Base-by-base conservation (phyloP, 2,329 filamentous ascomycete species). In the Claviceps citrina region DNA sequence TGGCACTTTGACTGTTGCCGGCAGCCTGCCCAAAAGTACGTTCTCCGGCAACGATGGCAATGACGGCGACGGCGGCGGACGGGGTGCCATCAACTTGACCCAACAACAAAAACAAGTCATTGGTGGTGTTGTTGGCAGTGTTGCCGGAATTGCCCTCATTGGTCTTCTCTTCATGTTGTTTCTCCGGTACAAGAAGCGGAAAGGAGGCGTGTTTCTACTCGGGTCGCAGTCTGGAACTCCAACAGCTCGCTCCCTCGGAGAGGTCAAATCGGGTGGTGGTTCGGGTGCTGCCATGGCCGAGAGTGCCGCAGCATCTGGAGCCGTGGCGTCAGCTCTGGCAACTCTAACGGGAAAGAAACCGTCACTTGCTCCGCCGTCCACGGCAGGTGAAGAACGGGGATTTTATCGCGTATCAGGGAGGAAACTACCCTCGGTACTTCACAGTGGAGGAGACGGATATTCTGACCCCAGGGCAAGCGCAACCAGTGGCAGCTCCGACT, bases 381-480 rank as follows among this genome's bases (percentile, higher is more conserved):
- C 56, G 53, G 19, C 41, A 10, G 38, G 35, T 2, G 65, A 62
- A 22, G 74, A 80, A 51, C 62, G 65, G 44, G 72, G 75, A 1
- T 81, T 81, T 53, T 71, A 78, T 45, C 71, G 75, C 24, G 70
- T 81, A 2, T 77, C 76, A 5, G 77, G 77, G 44, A 68, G 69
- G 50, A 81, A 80, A 50, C 54, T 81, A 42, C 71, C 73, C 3
- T 75, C 77, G 2, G 76, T 80, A 8, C 57, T 81, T 28, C 65
- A 73, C 43, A 65, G 64, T 35, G 76, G 76, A 12, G 76, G 76
- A 5, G 76, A 80, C 51, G 76, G 76, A 1, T 80, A 75, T 55
- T 66, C 66, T 16, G 73, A 73, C 43, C 66, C 62, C 7, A 55
- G 59, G 5, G 54, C 56, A 38, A 64, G 57, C 47, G 54, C 63